These are phyloP conservation scores for Taiwanofungus camphoratus DNA, from an alignment of 1,284 basidiomycete genomes.

Conservation along the genomic window DNA sequence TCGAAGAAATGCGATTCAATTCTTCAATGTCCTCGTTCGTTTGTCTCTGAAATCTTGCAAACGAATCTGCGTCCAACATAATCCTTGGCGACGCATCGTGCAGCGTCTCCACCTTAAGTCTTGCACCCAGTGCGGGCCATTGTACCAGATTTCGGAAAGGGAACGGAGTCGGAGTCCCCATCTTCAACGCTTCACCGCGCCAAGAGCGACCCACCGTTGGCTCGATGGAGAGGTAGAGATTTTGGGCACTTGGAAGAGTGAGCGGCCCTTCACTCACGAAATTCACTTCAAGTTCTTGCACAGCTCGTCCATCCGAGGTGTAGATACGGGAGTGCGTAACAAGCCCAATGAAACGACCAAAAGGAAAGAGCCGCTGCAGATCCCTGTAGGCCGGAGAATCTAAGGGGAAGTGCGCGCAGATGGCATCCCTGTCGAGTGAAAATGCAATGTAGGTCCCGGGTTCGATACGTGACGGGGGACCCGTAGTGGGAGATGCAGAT, in stretches of 20 bases:
- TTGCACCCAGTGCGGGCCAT: slow-evolving; percentile 21
- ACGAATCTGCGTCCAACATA: slow-evolving; percentile 18
- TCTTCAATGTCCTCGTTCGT: slow-evolving; percentile 6
- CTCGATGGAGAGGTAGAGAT: slow-evolving; percentile 14
- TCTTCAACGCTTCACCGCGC: slow-evolving; percentile 8
- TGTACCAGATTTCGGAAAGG: slow-evolving; percentile 17
- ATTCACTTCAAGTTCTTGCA: slow-evolving; percentile 17
- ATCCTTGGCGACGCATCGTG: slow-evolving; percentile 17
- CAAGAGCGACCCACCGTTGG: slow-evolving; percentile 2
- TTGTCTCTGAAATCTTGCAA: slow-evolving; percentile 13
- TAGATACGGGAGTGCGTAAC: slow-evolving; percentile 16
- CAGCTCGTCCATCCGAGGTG: slow-evolving; percentile 8
- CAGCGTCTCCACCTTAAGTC: slow-evolving; percentile 13
- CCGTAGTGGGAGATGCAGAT: neutral
- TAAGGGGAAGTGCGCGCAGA: slow-evolving; percentile 3
- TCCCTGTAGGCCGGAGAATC: slow-evolving; percentile 4
- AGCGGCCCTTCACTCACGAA: slow-evolving; percentile 11
- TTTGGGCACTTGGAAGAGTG: slow-evolving; percentile 1
- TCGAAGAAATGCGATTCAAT: neutral
- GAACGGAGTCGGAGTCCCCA: slow-evolving; percentile 17
- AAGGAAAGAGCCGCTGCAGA: slow-evolving; percentile 6
- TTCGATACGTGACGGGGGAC: slow-evolving; percentile 4
- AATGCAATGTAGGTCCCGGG: slow-evolving; percentile 22
- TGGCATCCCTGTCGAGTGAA: slow-evolving; percentile 13
- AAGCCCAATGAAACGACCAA: slow-evolving; percentile 20